Conservation (phyloP, 2,329 filamentous ascomycete genomes). For the Dothistroma septosporum region DNA sequence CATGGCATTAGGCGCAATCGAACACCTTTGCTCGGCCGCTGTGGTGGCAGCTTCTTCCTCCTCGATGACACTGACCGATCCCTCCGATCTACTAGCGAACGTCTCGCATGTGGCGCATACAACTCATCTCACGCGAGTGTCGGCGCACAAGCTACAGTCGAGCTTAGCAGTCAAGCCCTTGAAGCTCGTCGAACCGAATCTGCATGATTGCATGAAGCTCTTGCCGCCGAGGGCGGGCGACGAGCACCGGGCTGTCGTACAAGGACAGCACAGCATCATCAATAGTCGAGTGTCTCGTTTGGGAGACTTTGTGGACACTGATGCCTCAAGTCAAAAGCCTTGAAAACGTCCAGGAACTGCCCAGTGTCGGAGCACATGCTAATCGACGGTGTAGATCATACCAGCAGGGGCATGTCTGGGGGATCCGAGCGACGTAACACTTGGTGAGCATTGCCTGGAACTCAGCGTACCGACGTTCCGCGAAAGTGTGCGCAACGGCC, state of each 20-base stretch:
- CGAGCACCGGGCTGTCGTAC: background rate
- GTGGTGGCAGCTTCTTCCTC: conserved; percentile 9
- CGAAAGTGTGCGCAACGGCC: conserved; percentile 1
- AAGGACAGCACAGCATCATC: background rate
- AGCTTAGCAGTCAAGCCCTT: background rate
- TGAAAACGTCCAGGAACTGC: background rate
- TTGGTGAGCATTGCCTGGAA: background rate
- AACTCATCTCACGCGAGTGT: background rate
- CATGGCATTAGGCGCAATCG: background rate
- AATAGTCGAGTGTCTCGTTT: conserved; percentile 1
- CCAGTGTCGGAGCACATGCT: background rate
- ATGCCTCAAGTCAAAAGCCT: background rate
- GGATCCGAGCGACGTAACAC: background rate
- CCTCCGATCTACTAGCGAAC: background rate
- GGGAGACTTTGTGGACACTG: conserved; percentile 13
- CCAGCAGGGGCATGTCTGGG: background rate
- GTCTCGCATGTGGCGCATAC: background rate
- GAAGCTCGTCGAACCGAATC: background rate
- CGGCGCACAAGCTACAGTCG: background rate
- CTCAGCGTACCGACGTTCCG: conserved; percentile 7
- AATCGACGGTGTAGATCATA: background rate
- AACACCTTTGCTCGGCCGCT: conserved; percentile 11
- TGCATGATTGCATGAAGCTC: background rate
- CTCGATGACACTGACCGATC: conserved; percentile 11
- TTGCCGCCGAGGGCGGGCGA: background rate